Base-by-base conservation (phyloP, 148 eudicot species). In the Fagopyrum tataricum region DNA sequence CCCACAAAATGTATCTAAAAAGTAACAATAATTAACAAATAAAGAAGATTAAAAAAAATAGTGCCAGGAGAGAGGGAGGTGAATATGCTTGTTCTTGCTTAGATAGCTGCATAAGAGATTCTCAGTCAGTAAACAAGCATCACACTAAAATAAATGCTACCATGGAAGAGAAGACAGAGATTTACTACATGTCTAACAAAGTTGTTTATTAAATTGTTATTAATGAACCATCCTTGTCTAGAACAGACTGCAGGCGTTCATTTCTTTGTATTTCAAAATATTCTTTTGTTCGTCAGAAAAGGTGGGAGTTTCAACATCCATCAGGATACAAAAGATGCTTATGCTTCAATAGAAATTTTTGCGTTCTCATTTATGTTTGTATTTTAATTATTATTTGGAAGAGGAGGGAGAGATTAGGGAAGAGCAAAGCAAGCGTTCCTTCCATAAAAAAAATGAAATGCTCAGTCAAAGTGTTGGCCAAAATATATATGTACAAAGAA, bases 401-500 rank as follows among this genome's bases (percentile, higher is more conserved):
- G 68, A 58, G 3, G 6, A 58, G 39, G 40, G 15, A 58, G 40
- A 39, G 24, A 24, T 5, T 21, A 39, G 39, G 31, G 66, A 59
- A 15, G 66, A 39, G 66, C 39, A 3, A 10, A 20, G 40, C 17
- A 24, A 64, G 69, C 42, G 39, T 10, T 61, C 17, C 31, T 26
- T 6, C 23, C 67, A 61, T 24, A 23, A 26, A 7, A 61, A 53
- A 26, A 15, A 61, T 39, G 12, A 24, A 24, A 23, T 61, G n/a
- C 67, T 24, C 12, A 24, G 17, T 61, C 67, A 5, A 26, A 13
- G n/a, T 12, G n/a, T 61, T 40, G 5, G 13, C 17, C 39, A 61
- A 64, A 37, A 37, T 14, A 68, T 17, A 69, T 48, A 70, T 24
- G 18, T 42, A 43, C 24, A 78, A 67, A 31, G 64, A 73, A 44